phyloP scores from a whole-genome alignment of 495 filamentous ascomycete genomes.

The Halenospora varia region DNA sequence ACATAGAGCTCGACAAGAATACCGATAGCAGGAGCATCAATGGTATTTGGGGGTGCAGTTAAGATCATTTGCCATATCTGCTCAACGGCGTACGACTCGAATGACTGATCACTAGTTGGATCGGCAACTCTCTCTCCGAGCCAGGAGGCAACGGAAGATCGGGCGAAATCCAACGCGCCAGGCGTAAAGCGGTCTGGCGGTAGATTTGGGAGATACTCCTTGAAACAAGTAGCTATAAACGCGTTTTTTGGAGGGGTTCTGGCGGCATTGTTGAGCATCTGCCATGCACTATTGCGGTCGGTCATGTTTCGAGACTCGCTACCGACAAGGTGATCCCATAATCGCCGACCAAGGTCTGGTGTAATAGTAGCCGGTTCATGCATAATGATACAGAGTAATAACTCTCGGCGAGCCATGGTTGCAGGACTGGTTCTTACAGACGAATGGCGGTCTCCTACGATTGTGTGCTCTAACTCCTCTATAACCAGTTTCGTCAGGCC shows the following conservation, averaged over 20 bases:
- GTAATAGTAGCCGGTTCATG: constrained; percentile 57
- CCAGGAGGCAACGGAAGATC: constrained; percentile 19
- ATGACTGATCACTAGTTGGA: constrained; percentile 39
- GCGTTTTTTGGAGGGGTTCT: constrained; percentile 47
- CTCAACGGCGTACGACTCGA: constrained; percentile 61
- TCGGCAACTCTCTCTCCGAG: constrained; percentile 3
- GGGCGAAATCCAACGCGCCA: constrained; percentile 65
- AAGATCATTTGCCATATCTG: constrained; percentile 82
- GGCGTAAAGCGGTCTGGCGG: constrained; percentile 60
- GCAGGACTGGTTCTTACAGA: constrained; percentile 34
- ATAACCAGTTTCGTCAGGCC: constrained; percentile 41
- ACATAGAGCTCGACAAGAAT: constrained; percentile 76
- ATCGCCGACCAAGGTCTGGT: constrained; percentile 50
- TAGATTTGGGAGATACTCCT: constrained; percentile 60
- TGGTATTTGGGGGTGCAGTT: constrained; percentile 60
- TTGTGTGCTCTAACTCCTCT: constrained; percentile 41
- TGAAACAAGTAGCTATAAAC: constrained; percentile 64
- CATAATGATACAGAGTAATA: constrained; percentile 54
- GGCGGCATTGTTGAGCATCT: constrained; percentile 51
- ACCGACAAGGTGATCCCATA: constrained; percentile 69
- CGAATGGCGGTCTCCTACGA: constrained; percentile 27
- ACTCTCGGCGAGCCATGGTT: constrained; percentile 49
- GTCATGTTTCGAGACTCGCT: constrained; percentile 47
- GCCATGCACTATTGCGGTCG: constrained; percentile 62
- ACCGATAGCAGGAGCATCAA: constrained; percentile 63